phyloP scores from a whole-genome alignment of 2,329 filamentous ascomycete species.

The Pyricularia sp. region DNA sequence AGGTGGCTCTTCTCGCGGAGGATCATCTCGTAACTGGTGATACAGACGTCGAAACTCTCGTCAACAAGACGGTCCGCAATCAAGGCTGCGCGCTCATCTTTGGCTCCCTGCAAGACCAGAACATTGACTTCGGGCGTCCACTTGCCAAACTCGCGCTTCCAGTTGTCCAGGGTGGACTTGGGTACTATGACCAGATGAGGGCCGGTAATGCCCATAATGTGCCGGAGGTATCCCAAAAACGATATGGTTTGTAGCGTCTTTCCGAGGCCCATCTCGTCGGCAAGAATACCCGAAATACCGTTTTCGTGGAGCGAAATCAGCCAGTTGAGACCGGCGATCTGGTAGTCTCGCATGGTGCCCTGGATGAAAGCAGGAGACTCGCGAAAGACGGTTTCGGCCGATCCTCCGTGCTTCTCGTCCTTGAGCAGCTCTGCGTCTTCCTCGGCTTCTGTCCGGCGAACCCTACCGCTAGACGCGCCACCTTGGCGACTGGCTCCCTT shows the following conservation, averaged over 20 bases:
- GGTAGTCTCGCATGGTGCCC: conserved; percentile 91
- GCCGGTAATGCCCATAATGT: conserved; percentile 79
- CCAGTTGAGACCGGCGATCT: conserved; percentile 94
- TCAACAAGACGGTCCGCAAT: conserved; percentile 89
- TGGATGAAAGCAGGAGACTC: conserved; percentile 89
- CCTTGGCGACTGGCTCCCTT: conserved; percentile 73
- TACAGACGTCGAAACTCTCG: conserved; percentile 94
- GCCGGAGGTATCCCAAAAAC: conserved; percentile 89
- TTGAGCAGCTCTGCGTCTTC: conserved; percentile 85
- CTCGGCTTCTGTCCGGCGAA: conserved; percentile 89
- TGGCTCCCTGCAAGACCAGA: conserved; percentile 85
- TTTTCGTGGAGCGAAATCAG: conserved; percentile 96
- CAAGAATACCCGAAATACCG: conserved; percentile 94
- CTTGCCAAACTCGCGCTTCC: conserved; percentile 85
- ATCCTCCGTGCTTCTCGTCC: conserved; percentile 81
- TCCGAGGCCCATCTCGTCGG: conserved; percentile 97
- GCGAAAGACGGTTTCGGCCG: conserved; percentile 82
- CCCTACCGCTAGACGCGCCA: conserved; percentile 68
- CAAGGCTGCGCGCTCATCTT: conserved; percentile 80
- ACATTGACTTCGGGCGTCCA: conserved; percentile 98
- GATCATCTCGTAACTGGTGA: conserved; percentile 99
- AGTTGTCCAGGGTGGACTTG: conserved; percentile 97
- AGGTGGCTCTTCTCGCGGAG: conserved; percentile 87
- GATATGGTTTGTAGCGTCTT: conserved; percentile 97
- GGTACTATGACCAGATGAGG: conserved; percentile 89